Conservation (phyloP, 2,329 filamentous ascomycete species). For the Phyllachora maydis region DNA sequence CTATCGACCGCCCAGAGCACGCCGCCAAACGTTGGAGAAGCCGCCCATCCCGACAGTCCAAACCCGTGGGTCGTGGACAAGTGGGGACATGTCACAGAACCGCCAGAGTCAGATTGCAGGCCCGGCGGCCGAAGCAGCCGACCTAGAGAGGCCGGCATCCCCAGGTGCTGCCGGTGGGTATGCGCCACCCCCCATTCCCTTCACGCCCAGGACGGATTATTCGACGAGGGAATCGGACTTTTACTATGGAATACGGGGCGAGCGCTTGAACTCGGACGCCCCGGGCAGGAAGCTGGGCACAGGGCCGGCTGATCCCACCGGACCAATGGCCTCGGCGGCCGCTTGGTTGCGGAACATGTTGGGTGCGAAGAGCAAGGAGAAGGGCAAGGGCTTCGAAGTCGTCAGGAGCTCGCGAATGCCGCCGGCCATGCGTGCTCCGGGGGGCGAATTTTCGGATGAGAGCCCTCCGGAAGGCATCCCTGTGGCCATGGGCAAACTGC, state of each 20-base stretch:
- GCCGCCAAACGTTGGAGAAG: constrained; percentile 20
- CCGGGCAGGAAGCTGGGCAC: constrained; percentile 76
- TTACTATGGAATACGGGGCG: constrained; percentile 83
- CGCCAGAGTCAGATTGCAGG: constrained; percentile 15
- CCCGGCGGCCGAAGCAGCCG: constrained; percentile 14
- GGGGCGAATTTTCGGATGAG: constrained; percentile 38
- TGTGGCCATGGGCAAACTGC: constrained; percentile 37
- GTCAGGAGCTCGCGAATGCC: constrained; percentile 79
- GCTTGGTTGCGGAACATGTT: constrained; percentile 74
- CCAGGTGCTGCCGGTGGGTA: constrained; percentile 21
- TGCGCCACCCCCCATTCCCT: constrained; percentile 16
- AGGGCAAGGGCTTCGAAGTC: constrained; percentile 91
- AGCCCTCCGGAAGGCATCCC: constrained; percentile 46
- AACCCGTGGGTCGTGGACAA: constrained; percentile 14
- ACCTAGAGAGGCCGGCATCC: constrained; percentile 19
- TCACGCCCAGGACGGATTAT: constrained; percentile 56
- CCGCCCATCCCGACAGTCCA: constrained; percentile 17
- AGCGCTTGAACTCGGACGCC: constrained; percentile 63
- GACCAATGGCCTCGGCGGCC: constrained; percentile 70
- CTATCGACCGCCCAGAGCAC: constrained; percentile 63
- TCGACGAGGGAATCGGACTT: constrained; percentile 90
- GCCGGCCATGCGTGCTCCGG: constrained; percentile 42
- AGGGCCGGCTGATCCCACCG: constrained; percentile 83
- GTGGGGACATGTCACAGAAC: constrained; percentile 15
- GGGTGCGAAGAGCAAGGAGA: constrained; percentile 76